Conservation (phyloP, 306 rosid genomes). For the Carpinus fangiana region DNA sequence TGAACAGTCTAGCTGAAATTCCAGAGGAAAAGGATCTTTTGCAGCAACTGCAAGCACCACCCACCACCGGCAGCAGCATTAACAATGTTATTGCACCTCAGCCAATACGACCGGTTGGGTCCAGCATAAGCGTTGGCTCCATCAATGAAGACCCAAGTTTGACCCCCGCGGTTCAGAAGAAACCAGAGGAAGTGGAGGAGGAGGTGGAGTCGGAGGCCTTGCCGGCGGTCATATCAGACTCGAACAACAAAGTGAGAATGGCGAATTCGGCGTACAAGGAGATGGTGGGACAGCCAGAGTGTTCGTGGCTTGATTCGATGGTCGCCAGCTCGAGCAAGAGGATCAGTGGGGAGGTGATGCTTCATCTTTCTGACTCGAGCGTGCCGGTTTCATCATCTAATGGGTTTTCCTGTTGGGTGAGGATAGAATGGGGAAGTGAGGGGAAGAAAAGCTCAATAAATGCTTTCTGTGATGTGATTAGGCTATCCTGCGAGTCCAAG, state of each 20-base stretch:
- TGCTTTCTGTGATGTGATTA: conserved; percentile 76
- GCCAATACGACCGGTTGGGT: conserved; percentile 76
- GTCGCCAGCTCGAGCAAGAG: conserved; percentile 53
- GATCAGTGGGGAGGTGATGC: conserved; percentile 76
- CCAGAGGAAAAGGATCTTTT: conserved; percentile 74
- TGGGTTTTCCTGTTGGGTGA: conserved; percentile 91
- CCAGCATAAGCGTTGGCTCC: conserved; percentile 67
- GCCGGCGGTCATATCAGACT: conserved; percentile 80
- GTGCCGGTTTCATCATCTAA: conserved; percentile 58
- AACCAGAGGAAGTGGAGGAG: conserved; percentile 56
- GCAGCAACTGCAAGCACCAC: conserved; percentile 55
- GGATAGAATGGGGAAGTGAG: conserved; percentile 71
- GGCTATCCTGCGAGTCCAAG: conserved; percentile 62
- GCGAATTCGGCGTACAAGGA: conserved; percentile 84
- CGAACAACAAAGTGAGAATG: conserved; percentile 71
- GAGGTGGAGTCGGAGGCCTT: conserved; percentile 67
- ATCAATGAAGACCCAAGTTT: conserved; percentile 40
- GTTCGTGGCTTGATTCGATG: conserved; percentile 78
- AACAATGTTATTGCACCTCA: conserved; percentile 63
- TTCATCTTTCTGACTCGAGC: conserved; percentile 46
- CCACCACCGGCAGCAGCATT: conserved; percentile 8
- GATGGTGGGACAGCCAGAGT: conserved; percentile 90
- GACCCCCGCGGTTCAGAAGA: conserved; percentile 27
- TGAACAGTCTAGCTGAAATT: conserved; percentile 43
- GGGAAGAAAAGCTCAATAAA: conserved; percentile 42